phyloP scores from a whole-genome alignment of 768 basidiomycete genomes.

The Termitomyces sp. region DNA sequence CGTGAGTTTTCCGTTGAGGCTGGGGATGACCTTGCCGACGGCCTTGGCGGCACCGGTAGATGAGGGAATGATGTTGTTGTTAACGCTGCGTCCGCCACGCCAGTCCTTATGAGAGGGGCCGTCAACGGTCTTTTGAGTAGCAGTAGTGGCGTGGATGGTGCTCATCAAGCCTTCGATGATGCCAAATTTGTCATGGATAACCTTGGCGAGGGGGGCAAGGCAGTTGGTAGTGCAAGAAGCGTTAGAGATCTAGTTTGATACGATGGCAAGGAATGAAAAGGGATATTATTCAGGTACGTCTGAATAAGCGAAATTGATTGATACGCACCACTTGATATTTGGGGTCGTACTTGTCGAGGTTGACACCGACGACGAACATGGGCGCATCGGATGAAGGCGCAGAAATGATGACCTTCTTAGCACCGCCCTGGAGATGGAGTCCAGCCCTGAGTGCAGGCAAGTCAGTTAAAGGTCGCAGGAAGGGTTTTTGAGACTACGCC shows the following conservation, averaged over 20 bases:
- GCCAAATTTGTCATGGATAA: conserved; percentile 94
- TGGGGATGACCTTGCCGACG: conserved; percentile 96
- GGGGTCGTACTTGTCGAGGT: conserved; percentile 88
- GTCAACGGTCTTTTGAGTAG: conserved; percentile 93
- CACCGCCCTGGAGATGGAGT: conserved; percentile 95
- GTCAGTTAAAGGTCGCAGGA: conserved; percentile 9
- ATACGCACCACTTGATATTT: conserved; percentile 76
- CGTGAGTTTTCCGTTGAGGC: conserved; percentile 97
- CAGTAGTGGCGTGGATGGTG: conserved; percentile 95
- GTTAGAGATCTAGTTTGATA: conserved; percentile 73
- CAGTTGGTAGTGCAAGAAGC: conserved; percentile 99
- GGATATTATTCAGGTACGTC: conserved; percentile 3
- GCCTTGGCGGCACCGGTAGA: conserved; percentile 99
- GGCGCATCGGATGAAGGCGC: conserved; percentile 97
- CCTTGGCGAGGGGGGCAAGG: conserved; percentile 97
- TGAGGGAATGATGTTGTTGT: conserved; percentile 98
- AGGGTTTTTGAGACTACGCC: conserved; percentile 5
- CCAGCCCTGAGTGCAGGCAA: conserved; percentile 51
- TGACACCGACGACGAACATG: conserved; percentile 94
- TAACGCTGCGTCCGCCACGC: conserved; percentile 94
- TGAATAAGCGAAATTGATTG: conserved; percentile 4
- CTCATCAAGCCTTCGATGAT: conserved; percentile 98
- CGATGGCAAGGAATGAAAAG: background rate
- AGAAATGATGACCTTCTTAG: conserved; percentile 99
- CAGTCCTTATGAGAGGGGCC: conserved; percentile 95